Evolutionary conservation across 495 filamentous ascomycete genomes (phyloP).

Genomic region (Hypoxylon fuscum): DNA sequence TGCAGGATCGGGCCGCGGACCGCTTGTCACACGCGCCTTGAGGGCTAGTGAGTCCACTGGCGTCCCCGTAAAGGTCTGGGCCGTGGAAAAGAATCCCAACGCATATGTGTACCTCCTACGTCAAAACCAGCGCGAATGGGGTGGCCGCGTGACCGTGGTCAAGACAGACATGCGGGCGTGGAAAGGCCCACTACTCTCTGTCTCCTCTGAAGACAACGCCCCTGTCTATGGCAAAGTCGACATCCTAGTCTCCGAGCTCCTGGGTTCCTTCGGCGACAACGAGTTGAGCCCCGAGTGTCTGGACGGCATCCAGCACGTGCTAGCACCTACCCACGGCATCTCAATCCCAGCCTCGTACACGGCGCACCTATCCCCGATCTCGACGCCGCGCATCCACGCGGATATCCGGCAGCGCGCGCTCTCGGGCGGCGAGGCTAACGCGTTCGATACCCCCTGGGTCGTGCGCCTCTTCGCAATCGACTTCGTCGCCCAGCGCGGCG

Average conservation of each 20-base stretch:
- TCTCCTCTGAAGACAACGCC: slow-evolving; percentile 23
- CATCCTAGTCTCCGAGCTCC: slow-evolving; percentile 90
- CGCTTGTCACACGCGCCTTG: slow-evolving; percentile 85
- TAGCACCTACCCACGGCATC: slow-evolving; percentile 78
- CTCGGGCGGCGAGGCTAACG: slow-evolving; percentile 67
- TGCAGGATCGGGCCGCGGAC: slow-evolving; percentile 90
- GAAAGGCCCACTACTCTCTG: slow-evolving; percentile 72
- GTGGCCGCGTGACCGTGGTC: slow-evolving; percentile 77
- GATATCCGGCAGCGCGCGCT: slow-evolving; percentile 71
- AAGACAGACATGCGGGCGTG: slow-evolving; percentile 98
- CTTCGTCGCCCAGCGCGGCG: slow-evolving; percentile 68
- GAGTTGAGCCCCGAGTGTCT: slow-evolving; percentile 91
- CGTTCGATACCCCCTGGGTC: slow-evolving; percentile 86
- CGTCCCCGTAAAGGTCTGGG: slow-evolving; percentile 84
- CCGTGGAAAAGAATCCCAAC: slow-evolving; percentile 97
- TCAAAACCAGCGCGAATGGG: slow-evolving; percentile 83
- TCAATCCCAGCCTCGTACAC: slow-evolving; percentile 94
- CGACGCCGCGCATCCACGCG: slow-evolving; percentile 84
- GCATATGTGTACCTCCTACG: slow-evolving; percentile 90
- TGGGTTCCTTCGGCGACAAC: slow-evolving; percentile 93
- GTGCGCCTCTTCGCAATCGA: slow-evolving; percentile 91
- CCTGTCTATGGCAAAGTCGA: slow-evolving; percentile 73
- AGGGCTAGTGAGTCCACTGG: slow-evolving; percentile 78
- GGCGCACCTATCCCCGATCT: slow-evolving; percentile 87
- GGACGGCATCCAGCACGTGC: slow-evolving; percentile 86